Evolutionary conservation across 2,329 filamentous ascomycete species (phyloP), one percentile per base, ranked within the genome.

Genomic region (Nectriaceae sp.): DNA sequence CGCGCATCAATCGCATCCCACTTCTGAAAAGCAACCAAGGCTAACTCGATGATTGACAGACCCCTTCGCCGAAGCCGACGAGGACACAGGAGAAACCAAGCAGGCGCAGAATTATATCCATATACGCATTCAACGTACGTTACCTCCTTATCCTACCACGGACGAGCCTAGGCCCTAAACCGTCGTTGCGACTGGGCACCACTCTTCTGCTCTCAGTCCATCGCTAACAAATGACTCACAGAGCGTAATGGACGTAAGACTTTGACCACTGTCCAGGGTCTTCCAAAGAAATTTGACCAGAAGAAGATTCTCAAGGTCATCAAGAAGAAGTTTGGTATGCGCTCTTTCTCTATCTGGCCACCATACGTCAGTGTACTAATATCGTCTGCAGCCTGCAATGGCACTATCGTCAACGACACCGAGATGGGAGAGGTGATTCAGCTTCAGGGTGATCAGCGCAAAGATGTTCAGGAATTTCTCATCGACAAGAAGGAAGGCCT

Each of bases 241-340:
- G 93, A 99, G 81, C 94, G 94, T 80, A 99, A 99, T 97, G 94
- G 94, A 86, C 94, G 94, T 77, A 99, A 99, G 85, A 97, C 94
- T 81, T 84, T 99, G 88, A 99, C 94, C 67, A 99, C 94, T 67
- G 92, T 99, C 69, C 93, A 97, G 84, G 94, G 94, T 77, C 87
- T 99, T 68, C 93, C 94, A 59, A 94, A 94, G 82, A 97, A 97
- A 74, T 97, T 97, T 71, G 93, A 97, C 78, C 91, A 94, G 77
- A 97, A 97, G 86, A 97, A 97, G 81, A 97, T 99, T 73, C 87
- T 99, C 69, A 97, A 97, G 82, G 92, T 96, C 76, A 96, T 97
- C 82, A 97, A 97, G 87, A 97, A 97, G 85, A 94, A 96, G 74
- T 97, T 97, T 70, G 88, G 88, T 91, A 82, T 56, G 84, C 67